Base-by-base conservation (phyloP, 2,329 filamentous ascomycete species). In the Ophiostoma triangulosporum region DNA sequence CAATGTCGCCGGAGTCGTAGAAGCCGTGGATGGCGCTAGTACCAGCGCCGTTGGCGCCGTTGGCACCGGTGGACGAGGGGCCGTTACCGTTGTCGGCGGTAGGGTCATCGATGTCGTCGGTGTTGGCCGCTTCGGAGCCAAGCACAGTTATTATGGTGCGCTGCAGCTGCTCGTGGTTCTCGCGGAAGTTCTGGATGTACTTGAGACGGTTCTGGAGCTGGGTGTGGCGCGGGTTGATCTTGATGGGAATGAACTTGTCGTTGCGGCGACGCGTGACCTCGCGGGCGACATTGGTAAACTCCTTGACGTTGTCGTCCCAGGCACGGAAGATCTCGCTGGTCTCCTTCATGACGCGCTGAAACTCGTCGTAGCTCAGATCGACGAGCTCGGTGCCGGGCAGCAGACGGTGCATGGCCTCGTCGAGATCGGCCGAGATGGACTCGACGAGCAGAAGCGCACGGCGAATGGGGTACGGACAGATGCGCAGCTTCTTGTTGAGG, bases 181-280 rank as follows among this genome's bases (percentile, higher is more conserved):
- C 86, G 26, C 93, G 83, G 73, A 99, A 99, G 20, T 87, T 95
- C 62, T 83, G 81, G 59, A 99, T 89, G 66, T 98, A 98, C 63
- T 87, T 89, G 60, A 99, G 75, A 43, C 93, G 83, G 58, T 93
- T 84, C 68, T 97, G 89, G 26, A 93, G 86, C 66, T 91, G 86
- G 36, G 81, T 83, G 65, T 98, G 93, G 62, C 87, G 85, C 57
- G 89, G 86, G 59, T 76, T 80, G 66, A 98, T 90, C 72, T 97
- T 97, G 73, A 99, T 97, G 4, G 91, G 90, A 59, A 98, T 96
- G 67, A 98, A 98, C 66, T 95, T 95, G 68, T 97, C 94, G 63
- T 95, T 94, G 61, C 93, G 81, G 61, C 90, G 85, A 59, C 91
- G 81, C 3, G 88, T 96, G 6, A 95, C 89, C 64, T 98, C 94